Evolutionary conservation across 2,329 filamentous ascomycete genomes (phyloP), one percentile per base, ranked within the genome.

Genomic region (Pseudogymnoascus sp.): DNA sequence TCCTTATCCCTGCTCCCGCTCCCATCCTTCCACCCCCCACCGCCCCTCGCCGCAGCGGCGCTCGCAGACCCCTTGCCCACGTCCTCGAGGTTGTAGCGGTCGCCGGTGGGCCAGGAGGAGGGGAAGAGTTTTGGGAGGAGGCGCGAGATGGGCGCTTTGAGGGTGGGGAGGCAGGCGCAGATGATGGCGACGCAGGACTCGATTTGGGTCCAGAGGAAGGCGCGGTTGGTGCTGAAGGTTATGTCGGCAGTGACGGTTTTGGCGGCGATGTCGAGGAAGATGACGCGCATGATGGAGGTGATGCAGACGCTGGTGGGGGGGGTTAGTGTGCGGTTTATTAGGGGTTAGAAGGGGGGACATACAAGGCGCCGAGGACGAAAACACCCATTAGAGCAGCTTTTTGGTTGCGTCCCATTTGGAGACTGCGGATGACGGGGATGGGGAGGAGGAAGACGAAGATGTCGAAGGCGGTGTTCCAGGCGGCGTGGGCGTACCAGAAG

Each of bases 401-500:
- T 28, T 50, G 44, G 44, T 50, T 50, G 1, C 44, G 21, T 2
- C 44, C 44, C 13, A 50, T 50, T n/a, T 50, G 13, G 1, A 50
- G 44, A 28, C 44, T 50, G 44, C 44, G 21, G 13, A 50, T 50
- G 13, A 50, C 21, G 2, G 44, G 44, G 5, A 50, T 28, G 44
- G 44, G 44, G 7, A 50, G 23, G 6, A 50, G 44, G 1, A 50
- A 28, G 21, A 50, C 44, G 13, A 50, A 50, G 21, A 50, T 50
- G 8, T 50, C 23, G 15, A 50, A 28, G 7, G 44, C 44, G 21
- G 44, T 66, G 17, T 64, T 67, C 40, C 65, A 59, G 19, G 40
- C 65, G 2, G 60, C 65, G 35, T 66, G 64, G 15, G 47, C 50
- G 38, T 66, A 67, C 62, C 65, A 67, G 38, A 67, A 67, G 10